Conservation (phyloP, 31 red algal genomes). For the Asparagopsis taxiformis region DNA sequence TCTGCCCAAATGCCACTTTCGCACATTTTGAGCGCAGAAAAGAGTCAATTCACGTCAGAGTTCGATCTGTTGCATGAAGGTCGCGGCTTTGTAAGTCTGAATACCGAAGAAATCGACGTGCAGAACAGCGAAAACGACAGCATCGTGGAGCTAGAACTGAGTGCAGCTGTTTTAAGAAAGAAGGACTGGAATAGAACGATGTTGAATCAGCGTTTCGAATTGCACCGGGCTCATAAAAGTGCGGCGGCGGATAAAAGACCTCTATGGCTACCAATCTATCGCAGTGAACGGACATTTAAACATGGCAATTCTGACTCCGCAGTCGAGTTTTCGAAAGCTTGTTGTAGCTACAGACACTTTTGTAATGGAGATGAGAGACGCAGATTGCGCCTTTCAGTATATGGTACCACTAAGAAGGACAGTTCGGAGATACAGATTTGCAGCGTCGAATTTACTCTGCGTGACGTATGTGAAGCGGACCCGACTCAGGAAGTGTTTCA, state of each 20-base stretch:
- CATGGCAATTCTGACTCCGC: conserved; percentile 38
- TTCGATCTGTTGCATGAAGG: conserved; percentile 15
- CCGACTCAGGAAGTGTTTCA: conserved; percentile 59
- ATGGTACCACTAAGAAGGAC: conserved; percentile 24
- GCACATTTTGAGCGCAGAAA: conserved; percentile 12
- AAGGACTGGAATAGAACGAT: conserved; percentile 44
- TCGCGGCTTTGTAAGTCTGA: conserved; percentile 17
- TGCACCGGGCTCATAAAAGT: conserved; percentile 44
- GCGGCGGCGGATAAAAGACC: conserved; percentile 38
- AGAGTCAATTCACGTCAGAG: conserved; percentile 41
- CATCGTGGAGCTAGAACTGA: conserved; percentile 31
- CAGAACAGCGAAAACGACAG: conserved; percentile 13
- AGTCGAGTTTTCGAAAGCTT: conserved; percentile 50
- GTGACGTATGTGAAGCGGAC: conserved; percentile 65
- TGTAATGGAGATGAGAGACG: conserved; percentile 73
- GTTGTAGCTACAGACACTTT: conserved; percentile 43
- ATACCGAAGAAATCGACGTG: conserved; percentile 23
- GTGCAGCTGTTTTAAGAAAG: conserved; percentile 30
- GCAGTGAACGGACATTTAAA: conserved; percentile 52
- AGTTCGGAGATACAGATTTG: conserved; percentile 23
- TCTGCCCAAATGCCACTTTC: conserved; percentile 21
- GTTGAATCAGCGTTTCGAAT: conserved; percentile 47
- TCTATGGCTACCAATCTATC: conserved; percentile 59
- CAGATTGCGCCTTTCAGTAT: conserved; percentile 30
- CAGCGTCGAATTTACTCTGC: conserved; percentile 34